Percentiles rank a stretch among this genome's conserved stretches.
These are phyloP conservation scores for Cyclotella cryptica DNA, from an alignment of 108 stramenopile genomes.

Conservation along the genomic window DNA sequence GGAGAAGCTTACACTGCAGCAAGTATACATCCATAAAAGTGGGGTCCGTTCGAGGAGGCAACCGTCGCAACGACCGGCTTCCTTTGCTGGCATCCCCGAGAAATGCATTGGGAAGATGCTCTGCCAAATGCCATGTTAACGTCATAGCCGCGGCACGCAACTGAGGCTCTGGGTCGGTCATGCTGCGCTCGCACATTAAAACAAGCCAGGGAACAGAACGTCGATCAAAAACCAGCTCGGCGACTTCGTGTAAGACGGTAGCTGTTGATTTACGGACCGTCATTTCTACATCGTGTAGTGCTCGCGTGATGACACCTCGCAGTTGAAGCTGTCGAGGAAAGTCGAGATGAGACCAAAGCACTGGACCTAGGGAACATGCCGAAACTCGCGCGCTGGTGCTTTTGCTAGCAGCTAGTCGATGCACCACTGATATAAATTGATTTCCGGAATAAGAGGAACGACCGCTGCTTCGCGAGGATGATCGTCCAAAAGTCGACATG, in stretches of 20 bases:
- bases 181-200: constrained; percentile 91
- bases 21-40: constrained; percentile 91
- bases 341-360: constrained; percentile 88
- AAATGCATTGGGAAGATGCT: constrained; percentile 92
- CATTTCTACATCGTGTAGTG: constrained; percentile 90
- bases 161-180: constrained; percentile 93
- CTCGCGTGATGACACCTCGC: constrained; percentile 89
- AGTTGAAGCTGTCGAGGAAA: constrained; percentile 92
- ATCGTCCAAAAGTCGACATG: constrained; percentile 25
- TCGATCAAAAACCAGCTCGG: constrained; percentile 84
- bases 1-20: constrained; percentile 89
- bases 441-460: constrained; percentile 74
- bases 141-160: constrained; percentile 90
- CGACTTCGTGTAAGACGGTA: constrained; percentile 88
- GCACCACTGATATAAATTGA: constrained; percentile 83
- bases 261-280: constrained; percentile 89
- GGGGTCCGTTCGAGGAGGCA: constrained; percentile 82
- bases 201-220: constrained; percentile 89
- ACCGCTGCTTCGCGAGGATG: constrained; percentile 37
- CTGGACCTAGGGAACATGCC: constrained; percentile 87
- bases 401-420: constrained; percentile 86
- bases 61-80: constrained; percentile 76
- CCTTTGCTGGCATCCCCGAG: constrained; percentile 90
- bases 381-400: constrained; percentile 84
- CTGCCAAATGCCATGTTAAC: constrained; percentile 89